Conservation (phyloP, 2,329 filamentous ascomycete genomes). For the Trichoderma atroviride region DNA sequence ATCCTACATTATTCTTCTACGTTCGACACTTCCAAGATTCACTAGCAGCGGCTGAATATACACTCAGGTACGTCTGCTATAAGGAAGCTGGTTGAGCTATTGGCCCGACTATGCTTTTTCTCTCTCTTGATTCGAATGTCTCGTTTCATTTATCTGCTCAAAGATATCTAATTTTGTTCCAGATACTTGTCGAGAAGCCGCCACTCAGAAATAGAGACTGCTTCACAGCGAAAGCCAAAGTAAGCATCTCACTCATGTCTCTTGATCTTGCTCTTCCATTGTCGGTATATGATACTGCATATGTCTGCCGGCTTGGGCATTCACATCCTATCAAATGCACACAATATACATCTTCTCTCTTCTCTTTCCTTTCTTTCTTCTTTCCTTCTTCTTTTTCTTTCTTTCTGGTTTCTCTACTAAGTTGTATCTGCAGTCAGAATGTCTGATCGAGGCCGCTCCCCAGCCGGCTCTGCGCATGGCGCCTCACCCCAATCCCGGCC, state of each 20-base stretch:
- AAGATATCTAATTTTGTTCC: neutral
- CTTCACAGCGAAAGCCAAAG: neutral
- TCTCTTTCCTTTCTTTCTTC: neutral
- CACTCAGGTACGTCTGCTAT: neutral
- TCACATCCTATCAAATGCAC: neutral
- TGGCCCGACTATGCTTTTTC: neutral
- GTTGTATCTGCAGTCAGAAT: conserved; percentile 31
- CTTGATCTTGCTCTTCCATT: neutral
- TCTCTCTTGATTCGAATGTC: neutral
- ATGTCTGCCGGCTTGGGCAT: neutral
- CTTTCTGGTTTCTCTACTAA: neutral
- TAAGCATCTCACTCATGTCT: neutral
- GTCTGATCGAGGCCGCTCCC: conserved; percentile 41
- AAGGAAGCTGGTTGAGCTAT: neutral
- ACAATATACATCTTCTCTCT: neutral
- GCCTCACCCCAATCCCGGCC: conserved; percentile 1
- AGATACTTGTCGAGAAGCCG: neutral
- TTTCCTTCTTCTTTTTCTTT: neutral
- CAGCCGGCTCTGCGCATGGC: conserved; percentile 27
- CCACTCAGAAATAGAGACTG: neutral
- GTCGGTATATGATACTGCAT: neutral
- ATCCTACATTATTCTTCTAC: neutral
- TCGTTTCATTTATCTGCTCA: neutral
- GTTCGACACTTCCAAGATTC: neutral
- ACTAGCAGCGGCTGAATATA: neutral